Conservation (phyloP, 2,329 filamentous ascomycete species). For the Neonectria faginata region DNA sequence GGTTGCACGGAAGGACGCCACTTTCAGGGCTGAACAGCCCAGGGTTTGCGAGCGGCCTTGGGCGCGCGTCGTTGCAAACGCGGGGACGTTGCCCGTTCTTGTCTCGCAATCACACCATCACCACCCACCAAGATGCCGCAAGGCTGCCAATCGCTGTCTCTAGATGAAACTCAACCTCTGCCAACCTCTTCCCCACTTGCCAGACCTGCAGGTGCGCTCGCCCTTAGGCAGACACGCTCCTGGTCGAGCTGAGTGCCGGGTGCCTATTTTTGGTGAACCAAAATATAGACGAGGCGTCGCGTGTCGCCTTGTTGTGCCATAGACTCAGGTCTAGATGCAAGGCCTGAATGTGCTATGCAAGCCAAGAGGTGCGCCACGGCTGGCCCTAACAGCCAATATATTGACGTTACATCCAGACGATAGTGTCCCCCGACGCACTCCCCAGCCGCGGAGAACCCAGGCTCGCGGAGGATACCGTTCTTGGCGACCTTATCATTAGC, state of each 20-base stretch:
- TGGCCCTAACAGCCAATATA: constrained; percentile 28
- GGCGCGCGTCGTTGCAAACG: neutral
- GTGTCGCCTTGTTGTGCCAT: constrained; percentile 8
- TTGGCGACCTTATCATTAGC: constrained; percentile 25
- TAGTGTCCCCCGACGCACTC: constrained; percentile 19
- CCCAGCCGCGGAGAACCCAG: constrained; percentile 6
- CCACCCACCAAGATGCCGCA: neutral
- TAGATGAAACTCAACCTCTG: constrained; percentile 11
- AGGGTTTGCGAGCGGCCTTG: neutral
- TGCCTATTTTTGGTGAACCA: constrained; percentile 20
- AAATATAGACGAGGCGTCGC: constrained; percentile 25
- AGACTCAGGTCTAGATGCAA: constrained; percentile 15
- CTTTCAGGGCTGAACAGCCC: constrained; percentile 37
- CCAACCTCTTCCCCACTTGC: neutral
- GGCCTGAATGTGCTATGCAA: constrained; percentile 11
- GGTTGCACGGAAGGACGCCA: constrained; percentile 28
- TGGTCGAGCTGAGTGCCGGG: neutral
- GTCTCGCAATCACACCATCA: neutral
- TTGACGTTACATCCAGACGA: neutral
- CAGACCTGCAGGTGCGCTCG: neutral
- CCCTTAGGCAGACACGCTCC: neutral
- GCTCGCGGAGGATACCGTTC: constrained; percentile 11
- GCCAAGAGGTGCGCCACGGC: constrained; percentile 31
- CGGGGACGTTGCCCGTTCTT: neutral
- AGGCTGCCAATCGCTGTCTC: constrained; percentile 11